Conservation (phyloP, 2,329 filamentous ascomycete species). For the Sporothrix sp. region DNA sequence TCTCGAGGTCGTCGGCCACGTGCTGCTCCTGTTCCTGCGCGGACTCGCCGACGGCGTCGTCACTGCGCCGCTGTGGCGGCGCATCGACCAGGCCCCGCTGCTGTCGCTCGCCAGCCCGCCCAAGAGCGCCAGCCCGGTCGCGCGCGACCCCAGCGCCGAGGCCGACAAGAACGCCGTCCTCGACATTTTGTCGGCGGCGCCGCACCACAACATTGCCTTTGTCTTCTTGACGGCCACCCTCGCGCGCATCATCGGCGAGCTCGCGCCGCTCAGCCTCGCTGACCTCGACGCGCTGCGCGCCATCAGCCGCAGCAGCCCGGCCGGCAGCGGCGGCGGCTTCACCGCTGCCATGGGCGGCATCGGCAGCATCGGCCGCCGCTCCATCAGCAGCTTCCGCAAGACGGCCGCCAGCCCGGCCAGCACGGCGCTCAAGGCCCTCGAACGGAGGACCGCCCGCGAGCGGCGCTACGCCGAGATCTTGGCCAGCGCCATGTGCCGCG, state of each 20-base stretch:
- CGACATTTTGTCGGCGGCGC: constrained; percentile 61
- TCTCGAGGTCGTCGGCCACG: constrained; percentile 65
- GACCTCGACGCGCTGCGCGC: constrained; percentile 28
- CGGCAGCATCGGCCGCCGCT: constrained; percentile 24
- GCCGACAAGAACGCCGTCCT: constrained; percentile 49
- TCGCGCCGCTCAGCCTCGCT: constrained; percentile 32
- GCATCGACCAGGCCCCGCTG: constrained; percentile 46
- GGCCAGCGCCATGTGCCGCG: constrained; percentile 51
- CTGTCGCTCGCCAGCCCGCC: constrained; percentile 14
- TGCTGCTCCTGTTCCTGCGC: constrained; percentile 62
- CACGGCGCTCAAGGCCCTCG: constrained; percentile 28
- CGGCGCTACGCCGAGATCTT: constrained; percentile 56
- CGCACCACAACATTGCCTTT: constrained; percentile 80
- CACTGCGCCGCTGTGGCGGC: constrained; percentile 57
- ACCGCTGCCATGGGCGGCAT: constrained; percentile 15
- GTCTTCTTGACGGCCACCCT: constrained; percentile 78
- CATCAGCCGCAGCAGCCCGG: constrained; percentile 1
- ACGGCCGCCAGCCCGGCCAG: not conserved
- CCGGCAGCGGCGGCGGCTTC: not conserved
- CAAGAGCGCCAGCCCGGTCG: constrained; percentile 18
- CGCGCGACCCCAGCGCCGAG: constrained; percentile 22
- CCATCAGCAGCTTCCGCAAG: constrained; percentile 30
- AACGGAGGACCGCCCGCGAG: constrained; percentile 50
- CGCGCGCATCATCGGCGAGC: constrained; percentile 39
- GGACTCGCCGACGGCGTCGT: constrained; percentile 74